Conservation (phyloP, 345 rosid species). For the Eucalyptus erythrocorys region DNA sequence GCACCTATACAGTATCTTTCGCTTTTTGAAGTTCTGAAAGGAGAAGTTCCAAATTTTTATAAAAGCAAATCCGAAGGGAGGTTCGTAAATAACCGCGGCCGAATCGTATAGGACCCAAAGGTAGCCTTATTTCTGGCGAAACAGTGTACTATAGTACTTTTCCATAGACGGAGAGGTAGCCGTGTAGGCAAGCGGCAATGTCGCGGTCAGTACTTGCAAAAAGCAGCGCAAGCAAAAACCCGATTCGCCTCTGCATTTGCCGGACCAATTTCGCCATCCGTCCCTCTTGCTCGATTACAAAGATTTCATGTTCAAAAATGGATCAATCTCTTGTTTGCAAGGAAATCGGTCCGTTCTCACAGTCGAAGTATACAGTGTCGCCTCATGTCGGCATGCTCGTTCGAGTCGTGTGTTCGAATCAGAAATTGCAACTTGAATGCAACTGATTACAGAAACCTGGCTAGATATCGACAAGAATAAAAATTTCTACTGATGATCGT, state of each 20-base stretch:
- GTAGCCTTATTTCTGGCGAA: not conserved
- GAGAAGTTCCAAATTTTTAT: no score
- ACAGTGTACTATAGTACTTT: not conserved
- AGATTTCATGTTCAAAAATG: not conserved
- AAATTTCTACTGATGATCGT: fast-evolving
- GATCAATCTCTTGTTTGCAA: not conserved
- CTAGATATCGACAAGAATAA: not conserved
- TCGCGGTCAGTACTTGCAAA: not conserved
- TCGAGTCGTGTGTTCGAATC: fast-evolving
- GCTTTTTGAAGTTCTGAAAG: not conserved
- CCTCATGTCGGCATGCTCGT: not conserved
- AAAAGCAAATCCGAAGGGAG: not conserved
- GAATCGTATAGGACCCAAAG: not conserved
- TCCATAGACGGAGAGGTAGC: not conserved
- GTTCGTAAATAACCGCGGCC: not conserved
- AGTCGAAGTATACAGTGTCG: fast-evolving
- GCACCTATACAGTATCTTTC: fast-evolving
- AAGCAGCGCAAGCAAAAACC: not conserved
- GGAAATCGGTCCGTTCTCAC: not conserved
- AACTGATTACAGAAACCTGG: not conserved
- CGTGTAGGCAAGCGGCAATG: not conserved
- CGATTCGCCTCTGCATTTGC: not conserved
- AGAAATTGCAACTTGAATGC: not conserved
- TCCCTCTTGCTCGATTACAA: not conserved
- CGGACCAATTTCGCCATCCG: not conserved